Base-by-base conservation (phyloP, 2,329 filamentous ascomycete species). In the Penicillium hordei region DNA sequence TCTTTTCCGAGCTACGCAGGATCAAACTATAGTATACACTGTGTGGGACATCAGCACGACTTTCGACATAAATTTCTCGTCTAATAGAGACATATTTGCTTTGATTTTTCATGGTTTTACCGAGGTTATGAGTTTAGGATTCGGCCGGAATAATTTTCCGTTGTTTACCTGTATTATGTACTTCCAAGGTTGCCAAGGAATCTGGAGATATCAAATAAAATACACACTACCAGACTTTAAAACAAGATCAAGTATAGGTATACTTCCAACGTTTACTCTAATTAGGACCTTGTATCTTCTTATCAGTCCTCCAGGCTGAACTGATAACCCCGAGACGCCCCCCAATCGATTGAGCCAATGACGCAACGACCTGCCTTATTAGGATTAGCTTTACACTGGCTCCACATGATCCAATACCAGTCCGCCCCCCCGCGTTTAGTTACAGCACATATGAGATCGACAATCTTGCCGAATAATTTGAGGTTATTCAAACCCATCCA, bases 331-430 rank as follows among this genome's bases (percentile, higher is more conserved):
- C 15, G 52, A 50, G 10, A 42, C 4, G 36, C 29, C 17, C 43
- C 36, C 43, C 19, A 29, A 10, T 4, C 2, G 25, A 5, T 15
- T 34, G 19, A 17, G 7, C 52, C 45, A 33, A 42, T 43, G 12
- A 44, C 55, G 55, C 55, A 53, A 57, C 55, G 1, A 57, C 49
- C 40, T 66, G 48, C 64, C 59, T 38, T 9, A 60, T 58, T 27
- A 0, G 25, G 56, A 53, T 39, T 65, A 64, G 62, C 40, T 52
- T 13, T 1, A 21, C 45, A 52, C 39, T 63, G 59, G 64, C 36
- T 39, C 60, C 64, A 58, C 57, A 29, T 52, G 27, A 36, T 19
- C 40, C 21, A 45, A 27, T 38, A 29, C 31, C 43, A 34, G 38
- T 38, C 34, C 40, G n/a, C 51, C 40, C 64, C 64, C 57, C 60